Evolutionary conservation across 1,139 yeast species (phyloP), one percentile per base, ranked within the genome.

Genomic region (Blastobotrys arbuscula): DNA sequence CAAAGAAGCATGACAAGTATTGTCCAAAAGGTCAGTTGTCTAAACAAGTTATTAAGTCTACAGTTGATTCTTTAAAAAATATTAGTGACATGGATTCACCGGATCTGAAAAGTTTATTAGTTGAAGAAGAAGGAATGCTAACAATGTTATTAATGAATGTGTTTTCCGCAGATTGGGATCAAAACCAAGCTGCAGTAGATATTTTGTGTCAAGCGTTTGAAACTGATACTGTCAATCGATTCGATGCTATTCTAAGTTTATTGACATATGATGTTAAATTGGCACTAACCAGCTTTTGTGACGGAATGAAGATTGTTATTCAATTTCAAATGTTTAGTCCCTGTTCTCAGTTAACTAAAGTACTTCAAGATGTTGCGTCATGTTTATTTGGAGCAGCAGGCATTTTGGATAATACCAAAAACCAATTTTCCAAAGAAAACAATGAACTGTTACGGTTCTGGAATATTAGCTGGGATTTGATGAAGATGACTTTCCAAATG

Each of bases 131-230:
- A 12, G 53, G 57, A n/a, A 48, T 57, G 12, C 50, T 60, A 7
- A 50, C 59, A 16, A 30, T 47, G 6, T 43, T 64, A 26, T 46
- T 64, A 26, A 44, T 58, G 13, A 55, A 55, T 44, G 46, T 58
- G 45, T 56, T 59, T 41, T 57, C 67, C 2, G 57, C 59, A 0
- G 55, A 60, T 43, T 45, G 52, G 16, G 59, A 56, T 18, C 52
- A 49, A 39, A 45, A 45, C 31, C 51, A 48, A 59, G 76, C 84
- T 1, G 84, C 94, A 1, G 75, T 85, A 15, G 85, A 84, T 54
- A 73, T 88, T 21, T 62, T 89, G 5, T 83, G 84, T 58, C 92
- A 86, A 57, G 80, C 87, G 0, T 85, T 79, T 63, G 95, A 88
- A 21, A 42, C 50, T 59, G 90, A 75, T 62, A 84, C 73, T 57